These are phyloP conservation scores for Penicillium sp. DNA, from an alignment of 2,329 filamentous ascomycete genomes.

Conservation along the genomic window DNA sequence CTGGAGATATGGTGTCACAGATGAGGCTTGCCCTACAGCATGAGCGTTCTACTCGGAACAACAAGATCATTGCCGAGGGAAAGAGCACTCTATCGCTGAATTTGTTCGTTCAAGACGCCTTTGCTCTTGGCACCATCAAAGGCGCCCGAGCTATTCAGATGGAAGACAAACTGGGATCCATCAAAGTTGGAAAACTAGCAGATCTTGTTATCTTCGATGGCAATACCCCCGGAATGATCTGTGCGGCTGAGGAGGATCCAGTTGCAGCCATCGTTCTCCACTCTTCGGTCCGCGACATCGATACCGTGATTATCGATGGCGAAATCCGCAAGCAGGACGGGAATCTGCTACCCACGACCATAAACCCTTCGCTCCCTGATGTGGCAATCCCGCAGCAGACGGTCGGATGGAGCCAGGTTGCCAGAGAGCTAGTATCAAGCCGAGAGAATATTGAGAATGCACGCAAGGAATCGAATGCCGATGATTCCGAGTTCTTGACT, in stretches of 20 bases:
- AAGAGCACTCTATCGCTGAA: conserved; percentile 14
- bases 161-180: conserved; percentile 29
- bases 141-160: conserved; percentile 32
- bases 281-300: conserved; percentile 28
- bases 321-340: conserved; percentile 21
- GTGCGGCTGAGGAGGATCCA: conserved; percentile 30
- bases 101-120: conserved; percentile 28
- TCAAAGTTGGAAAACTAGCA: conserved; percentile 32
- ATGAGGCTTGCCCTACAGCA: conserved; percentile 31
- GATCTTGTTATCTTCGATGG: conserved; percentile 36
- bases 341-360: conserved; percentile 1
- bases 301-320: conserved; percentile 31
- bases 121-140: conserved; percentile 34
- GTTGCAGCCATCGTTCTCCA: conserved; percentile 35
- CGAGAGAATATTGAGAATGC: neutral
- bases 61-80: conserved; percentile 10
- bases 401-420: conserved; percentile 10
- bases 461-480: neutral
- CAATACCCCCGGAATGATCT: conserved; percentile 28
- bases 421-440: conserved; percentile 7
- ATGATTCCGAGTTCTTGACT: conserved; percentile 6
- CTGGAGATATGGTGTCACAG: conserved; percentile 29
- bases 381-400: conserved; percentile 2
- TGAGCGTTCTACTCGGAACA: conserved; percentile 23
- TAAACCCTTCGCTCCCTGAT: conserved; percentile 5